phyloP scores from a whole-genome alignment of 768 basidiomycete species.

The Lenzites betulinus region DNA sequence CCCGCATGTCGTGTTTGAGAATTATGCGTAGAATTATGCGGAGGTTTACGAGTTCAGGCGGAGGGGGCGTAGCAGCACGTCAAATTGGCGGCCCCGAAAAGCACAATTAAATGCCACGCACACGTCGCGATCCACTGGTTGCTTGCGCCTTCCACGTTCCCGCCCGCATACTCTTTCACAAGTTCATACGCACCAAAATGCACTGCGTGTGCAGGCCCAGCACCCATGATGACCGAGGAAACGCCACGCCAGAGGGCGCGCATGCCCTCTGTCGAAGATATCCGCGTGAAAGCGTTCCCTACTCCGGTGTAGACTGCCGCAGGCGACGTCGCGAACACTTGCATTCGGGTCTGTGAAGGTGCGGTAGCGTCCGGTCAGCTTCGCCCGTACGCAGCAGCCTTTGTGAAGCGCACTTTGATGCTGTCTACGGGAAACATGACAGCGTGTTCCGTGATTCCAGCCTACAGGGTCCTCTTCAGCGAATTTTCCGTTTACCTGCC shows the following conservation, averaged over 20 bases:
- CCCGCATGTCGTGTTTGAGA: background rate
- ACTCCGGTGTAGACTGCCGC: constrained; percentile 87
- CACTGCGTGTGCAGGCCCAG: constrained; percentile 96
- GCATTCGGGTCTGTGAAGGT: constrained; percentile 88
- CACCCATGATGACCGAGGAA: constrained; percentile 92
- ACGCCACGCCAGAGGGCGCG: constrained; percentile 95
- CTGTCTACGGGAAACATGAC: constrained; percentile 99
- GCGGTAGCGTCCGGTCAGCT: background rate
- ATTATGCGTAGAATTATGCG: background rate
- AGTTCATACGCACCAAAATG: constrained; percentile 97
- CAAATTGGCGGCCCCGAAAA: background rate
- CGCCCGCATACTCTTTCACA: constrained; percentile 90
- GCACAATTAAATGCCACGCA: constrained; percentile 42
- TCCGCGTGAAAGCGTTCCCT: constrained; percentile 87
- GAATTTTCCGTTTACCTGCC: background rate
- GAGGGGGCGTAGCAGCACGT: background rate
- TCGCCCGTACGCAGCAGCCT: background rate
- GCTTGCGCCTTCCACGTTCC: constrained; percentile 63
- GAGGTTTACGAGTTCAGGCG: background rate
- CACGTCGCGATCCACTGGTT: constrained; percentile 90
- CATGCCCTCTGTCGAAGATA: constrained; percentile 93
- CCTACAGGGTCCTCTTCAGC: constrained; percentile 48
- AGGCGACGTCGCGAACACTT: constrained; percentile 88
- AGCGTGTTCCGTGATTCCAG: constrained; percentile 98
- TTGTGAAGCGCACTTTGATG: constrained; percentile 74